These are phyloP conservation scores for Erythrophleum ivorense DNA, from an alignment of 331 rosid species.

Conservation along the genomic window DNA sequence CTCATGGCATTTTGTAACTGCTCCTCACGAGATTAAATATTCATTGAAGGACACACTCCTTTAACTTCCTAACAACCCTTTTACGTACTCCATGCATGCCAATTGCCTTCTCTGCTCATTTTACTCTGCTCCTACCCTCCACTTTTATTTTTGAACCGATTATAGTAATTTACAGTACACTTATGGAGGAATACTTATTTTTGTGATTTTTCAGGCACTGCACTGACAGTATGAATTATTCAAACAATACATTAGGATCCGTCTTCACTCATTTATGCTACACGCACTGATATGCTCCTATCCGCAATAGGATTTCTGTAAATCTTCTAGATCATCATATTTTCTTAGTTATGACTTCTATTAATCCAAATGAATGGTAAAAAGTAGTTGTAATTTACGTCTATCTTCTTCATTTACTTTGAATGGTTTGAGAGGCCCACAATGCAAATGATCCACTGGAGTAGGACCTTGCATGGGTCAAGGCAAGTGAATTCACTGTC, in stretches of 20 bases:
- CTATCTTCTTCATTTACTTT: constrained; percentile 13
- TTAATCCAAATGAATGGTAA: neutral
- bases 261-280: neutral
- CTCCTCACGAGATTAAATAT: constrained; percentile 38
- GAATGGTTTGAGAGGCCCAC: constrained; percentile 38
- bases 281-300: neutral
- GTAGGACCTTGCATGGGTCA: constrained; percentile 29
- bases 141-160: neutral
- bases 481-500: constrained; percentile 22
- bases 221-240: neutral
- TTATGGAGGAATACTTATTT: neutral
- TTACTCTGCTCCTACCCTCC: neutral
- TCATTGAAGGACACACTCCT: constrained; percentile 28
- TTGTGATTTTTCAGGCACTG: neutral
- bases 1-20: constrained; percentile 33
- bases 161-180: neutral
- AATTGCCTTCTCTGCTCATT: neutral
- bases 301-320: neutral
- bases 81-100: constrained; percentile 49
- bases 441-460: constrained; percentile 18
- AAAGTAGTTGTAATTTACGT: constrained; percentile 38
- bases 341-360: neutral
- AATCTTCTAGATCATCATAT: constrained; percentile 20
- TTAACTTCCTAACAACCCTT: constrained; percentile 42
- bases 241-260: neutral